These are phyloP conservation scores for Hansenula sp. DNA, from an alignment of 1,139 yeast species.

Conservation along the genomic window DNA sequence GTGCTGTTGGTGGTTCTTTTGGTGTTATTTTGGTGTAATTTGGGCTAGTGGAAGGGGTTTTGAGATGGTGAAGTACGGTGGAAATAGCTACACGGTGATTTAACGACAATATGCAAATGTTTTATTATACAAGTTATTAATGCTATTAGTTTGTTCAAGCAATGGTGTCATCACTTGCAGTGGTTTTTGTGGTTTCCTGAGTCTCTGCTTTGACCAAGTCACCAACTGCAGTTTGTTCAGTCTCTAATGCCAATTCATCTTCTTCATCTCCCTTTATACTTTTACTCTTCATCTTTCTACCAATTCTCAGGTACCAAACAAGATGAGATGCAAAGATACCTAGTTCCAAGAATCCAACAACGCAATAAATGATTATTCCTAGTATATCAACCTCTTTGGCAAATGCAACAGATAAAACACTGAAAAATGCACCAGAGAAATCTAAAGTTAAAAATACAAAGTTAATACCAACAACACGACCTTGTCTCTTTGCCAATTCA, in stretches of 20 bases:
- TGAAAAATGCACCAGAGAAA: slow-evolving; percentile 70
- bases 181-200: not conserved
- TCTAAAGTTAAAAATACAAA: slow-evolving; percentile 66
- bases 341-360: slow-evolving; percentile 61
- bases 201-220: not conserved
- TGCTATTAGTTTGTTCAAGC: no score
- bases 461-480: slow-evolving; percentile 79
- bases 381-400: slow-evolving; percentile 51
- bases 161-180: not conserved
- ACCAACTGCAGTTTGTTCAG: not conserved
- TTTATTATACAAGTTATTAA: no score
- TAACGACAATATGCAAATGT: no score
- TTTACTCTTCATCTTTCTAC: slow-evolving; percentile 9
- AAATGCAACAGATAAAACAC: slow-evolving; percentile 51
- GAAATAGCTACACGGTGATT: no score
- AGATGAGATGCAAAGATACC: slow-evolving; percentile 64
- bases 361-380: slow-evolving; percentile 63
- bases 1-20: no score
- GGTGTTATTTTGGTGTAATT: no score
- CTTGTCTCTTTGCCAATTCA: slow-evolving; percentile 66
- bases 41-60: no score
- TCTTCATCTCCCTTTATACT: not conserved
- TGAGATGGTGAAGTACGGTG: no score
- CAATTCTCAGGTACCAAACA: slow-evolving; percentile 55
- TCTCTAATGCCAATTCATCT: not conserved